phyloP scores from a whole-genome alignment of 306 rosid genomes.

The Vigna trinervia region DNA sequence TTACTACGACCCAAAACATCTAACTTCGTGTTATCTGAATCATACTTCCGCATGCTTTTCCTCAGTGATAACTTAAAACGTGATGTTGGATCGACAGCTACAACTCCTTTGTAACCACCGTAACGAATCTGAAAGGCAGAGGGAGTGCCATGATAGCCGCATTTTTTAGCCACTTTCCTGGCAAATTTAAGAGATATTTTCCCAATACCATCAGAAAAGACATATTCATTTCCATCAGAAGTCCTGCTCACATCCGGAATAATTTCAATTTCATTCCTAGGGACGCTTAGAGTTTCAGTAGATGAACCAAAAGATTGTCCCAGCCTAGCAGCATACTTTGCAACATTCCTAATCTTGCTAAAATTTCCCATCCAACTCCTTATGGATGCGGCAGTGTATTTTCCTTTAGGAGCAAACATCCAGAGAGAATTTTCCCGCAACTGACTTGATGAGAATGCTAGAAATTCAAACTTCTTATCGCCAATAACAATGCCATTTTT shows the following conservation, averaged over 20 bases:
- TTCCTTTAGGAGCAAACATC: slow-evolving; percentile 81
- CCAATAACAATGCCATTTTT: slow-evolving; percentile 72
- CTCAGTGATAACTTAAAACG: slow-evolving; percentile 68
- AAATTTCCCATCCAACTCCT: slow-evolving; percentile 81
- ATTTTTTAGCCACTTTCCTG: slow-evolving; percentile 66
- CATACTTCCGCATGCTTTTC: slow-evolving; percentile 78
- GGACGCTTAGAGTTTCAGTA: slow-evolving; percentile 70
- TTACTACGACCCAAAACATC: slow-evolving; percentile 82
- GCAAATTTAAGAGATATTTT: slow-evolving; percentile 82
- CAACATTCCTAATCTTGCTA: slow-evolving; percentile 72
- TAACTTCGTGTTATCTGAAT: slow-evolving; percentile 59
- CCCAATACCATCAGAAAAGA: slow-evolving; percentile 92
- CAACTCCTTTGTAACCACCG: slow-evolving; percentile 92
- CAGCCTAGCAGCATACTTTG: slow-evolving; percentile 90
- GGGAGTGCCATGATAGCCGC: slow-evolving; percentile 60
- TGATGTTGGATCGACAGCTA: slow-evolving; percentile 84
- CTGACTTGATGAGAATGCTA: slow-evolving; percentile 92
- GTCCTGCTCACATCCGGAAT: slow-evolving; percentile 58
- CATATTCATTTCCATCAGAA: slow-evolving; percentile 39
- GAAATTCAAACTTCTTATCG: slow-evolving; percentile 78
- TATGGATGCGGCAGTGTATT: slow-evolving; percentile 55
- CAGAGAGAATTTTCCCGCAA: slow-evolving; percentile 79
- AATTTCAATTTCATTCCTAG: slow-evolving; percentile 54
- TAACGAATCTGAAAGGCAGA: slow-evolving; percentile 93
- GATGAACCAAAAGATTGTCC: slow-evolving; percentile 97